These are phyloP conservation scores for Ustilago crameri DNA, from an alignment of 1,284 basidiomycete species.

Conservation along the genomic window DNA sequence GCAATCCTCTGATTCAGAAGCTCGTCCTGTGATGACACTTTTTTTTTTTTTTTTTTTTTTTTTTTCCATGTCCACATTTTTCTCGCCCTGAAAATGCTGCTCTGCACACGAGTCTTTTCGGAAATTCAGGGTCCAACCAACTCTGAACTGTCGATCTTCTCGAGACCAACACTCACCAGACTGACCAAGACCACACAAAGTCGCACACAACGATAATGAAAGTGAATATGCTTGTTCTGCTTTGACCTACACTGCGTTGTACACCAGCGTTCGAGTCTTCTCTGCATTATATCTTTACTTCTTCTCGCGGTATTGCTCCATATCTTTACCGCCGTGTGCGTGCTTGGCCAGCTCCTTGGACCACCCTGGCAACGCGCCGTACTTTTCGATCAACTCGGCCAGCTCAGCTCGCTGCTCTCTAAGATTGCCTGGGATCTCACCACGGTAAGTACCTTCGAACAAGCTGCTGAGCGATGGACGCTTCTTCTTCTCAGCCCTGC, in stretches of 20 bases:
- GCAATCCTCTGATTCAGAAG: not conserved
- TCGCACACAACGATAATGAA: too few species aligned
- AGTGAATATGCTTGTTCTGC: too few species aligned
- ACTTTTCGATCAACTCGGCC: slow-evolving; percentile 79
- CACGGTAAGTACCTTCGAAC: slow-evolving; percentile 83
- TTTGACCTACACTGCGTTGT: too few species aligned
- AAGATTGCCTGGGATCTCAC: slow-evolving; percentile 72
- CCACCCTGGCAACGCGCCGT: slow-evolving; percentile 85
- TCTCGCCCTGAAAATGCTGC: too few species aligned
- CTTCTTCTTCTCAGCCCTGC: slow-evolving; percentile 78
- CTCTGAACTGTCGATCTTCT: not conserved
- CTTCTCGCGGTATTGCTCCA: slow-evolving; percentile 63
- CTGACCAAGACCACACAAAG: too few species aligned
- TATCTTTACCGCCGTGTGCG: slow-evolving; percentile 80
- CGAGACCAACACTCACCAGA: slow-evolving; percentile 15
- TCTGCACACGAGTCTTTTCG: too few species aligned
- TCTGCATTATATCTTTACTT: not conserved
- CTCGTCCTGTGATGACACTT: not conserved
- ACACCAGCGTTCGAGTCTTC: not conserved
- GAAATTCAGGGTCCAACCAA: slow-evolving; percentile 20
- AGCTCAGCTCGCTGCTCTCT: slow-evolving; percentile 84
- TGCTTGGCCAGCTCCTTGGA: slow-evolving; percentile 81
- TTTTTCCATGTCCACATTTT: not conserved
- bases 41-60: slow-evolving; percentile 6
- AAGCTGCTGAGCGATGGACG: slow-evolving; percentile 79